These are phyloP conservation scores for Annona cherimola DNA, from an alignment of 164 flowering plant species.

Conservation along the genomic window DNA sequence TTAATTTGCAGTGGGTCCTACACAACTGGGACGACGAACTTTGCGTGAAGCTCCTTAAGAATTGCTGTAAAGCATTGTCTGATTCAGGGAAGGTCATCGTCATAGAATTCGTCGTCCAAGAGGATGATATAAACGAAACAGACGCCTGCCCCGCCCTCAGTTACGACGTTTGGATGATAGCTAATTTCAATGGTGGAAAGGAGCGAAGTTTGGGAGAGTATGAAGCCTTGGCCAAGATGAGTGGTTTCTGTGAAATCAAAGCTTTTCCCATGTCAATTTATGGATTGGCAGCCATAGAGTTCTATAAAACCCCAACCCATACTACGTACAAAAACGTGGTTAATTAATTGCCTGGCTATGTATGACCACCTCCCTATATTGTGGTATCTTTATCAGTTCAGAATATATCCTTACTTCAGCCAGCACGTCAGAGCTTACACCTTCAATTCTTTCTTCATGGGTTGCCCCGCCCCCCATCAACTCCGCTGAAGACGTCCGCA, in stretches of 20 bases:
- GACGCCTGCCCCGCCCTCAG: neutral
- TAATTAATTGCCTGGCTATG: no score
- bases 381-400: neutral
- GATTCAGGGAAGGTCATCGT: constrained; percentile 23
- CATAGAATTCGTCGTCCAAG: constrained; percentile 6
- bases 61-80: constrained; percentile 27
- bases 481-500: neutral
- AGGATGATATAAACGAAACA: neutral
- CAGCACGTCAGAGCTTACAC: neutral
- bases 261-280: neutral
- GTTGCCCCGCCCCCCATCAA: neutral
- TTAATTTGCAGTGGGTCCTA: constrained; percentile 15
- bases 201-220: constrained; percentile 18
- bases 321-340: no score
- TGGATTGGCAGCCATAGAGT: constrained; percentile 5
- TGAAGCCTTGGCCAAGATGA: constrained; percentile 13
- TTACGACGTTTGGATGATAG: constrained; percentile 12
- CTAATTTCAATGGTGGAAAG: constrained; percentile 15
- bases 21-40: constrained; percentile 24
- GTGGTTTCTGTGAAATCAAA: constrained; percentile 9
- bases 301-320: neutral
- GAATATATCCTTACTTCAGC: no score
- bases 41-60: constrained; percentile 18
- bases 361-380: no score
- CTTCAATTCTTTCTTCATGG: neutral